Conservation (phyloP, 2,329 filamentous ascomycete genomes). For the Blumeria graminis region DNA sequence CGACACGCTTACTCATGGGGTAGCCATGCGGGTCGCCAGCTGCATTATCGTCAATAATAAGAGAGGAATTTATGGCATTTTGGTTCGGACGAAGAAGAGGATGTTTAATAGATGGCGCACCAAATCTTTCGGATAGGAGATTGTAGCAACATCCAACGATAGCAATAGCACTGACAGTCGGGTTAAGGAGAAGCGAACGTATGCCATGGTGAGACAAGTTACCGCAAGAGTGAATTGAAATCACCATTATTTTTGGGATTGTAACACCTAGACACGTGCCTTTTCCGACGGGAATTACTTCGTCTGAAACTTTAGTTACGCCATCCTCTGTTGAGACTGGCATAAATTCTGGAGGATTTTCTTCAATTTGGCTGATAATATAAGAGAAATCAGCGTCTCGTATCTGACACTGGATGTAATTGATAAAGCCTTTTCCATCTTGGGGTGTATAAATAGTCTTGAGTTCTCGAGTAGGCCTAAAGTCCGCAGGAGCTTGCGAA, state of each 20-base stretch:
- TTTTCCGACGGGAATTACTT: conserved; percentile 4
- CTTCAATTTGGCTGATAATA: conserved; percentile 37
- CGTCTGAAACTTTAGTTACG: conserved; percentile 2
- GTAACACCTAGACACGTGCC: conserved; percentile 9
- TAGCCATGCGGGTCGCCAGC: conserved; percentile 78
- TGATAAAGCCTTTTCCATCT: conserved; percentile 43
- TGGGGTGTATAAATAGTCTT: conserved; percentile 28
- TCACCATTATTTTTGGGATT: conserved; percentile 45
- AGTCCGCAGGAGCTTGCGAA: conserved; percentile 18
- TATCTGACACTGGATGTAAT: conserved; percentile 54
- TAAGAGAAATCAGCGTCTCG: conserved; percentile 47
- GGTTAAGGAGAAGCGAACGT: conserved; percentile 63
- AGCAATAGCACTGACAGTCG: conserved; percentile 65
- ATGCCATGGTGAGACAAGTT: conserved; percentile 93
- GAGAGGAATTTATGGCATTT: conserved; percentile 34
- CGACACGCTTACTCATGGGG: conserved; percentile 60
- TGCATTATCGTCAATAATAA: conserved; percentile 26
- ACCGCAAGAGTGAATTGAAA: conserved; percentile 91
- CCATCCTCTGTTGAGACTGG: conserved; percentile 4
- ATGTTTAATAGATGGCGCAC: conserved; percentile 67
- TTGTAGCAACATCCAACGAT: conserved; percentile 99
- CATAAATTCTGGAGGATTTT: conserved; percentile 14
- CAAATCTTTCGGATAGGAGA: conserved; percentile 70
- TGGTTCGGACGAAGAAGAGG: conserved; percentile 48
- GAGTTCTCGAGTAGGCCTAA: conserved; percentile 26